phyloP scores from a whole-genome alignment of 2,329 filamentous ascomycete genomes.

The Thelonectria rubi region DNA sequence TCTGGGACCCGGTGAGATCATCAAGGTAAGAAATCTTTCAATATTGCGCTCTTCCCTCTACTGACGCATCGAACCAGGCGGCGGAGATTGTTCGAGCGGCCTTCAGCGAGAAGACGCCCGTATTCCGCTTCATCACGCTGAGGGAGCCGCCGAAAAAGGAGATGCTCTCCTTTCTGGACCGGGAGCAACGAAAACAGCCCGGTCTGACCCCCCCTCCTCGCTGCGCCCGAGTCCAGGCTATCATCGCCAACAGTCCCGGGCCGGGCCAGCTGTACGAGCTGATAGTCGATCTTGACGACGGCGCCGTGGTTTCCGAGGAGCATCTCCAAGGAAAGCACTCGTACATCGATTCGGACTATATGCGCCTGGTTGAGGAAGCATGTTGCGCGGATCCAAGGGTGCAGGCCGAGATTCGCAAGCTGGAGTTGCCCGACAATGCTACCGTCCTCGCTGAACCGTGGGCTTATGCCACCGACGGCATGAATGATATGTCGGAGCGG shows the following conservation, averaged over 20 bases:
- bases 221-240: constrained; percentile 51
- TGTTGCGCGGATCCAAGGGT: constrained; percentile 56
- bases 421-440: constrained; percentile 56
- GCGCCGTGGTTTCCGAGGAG: constrained; percentile 39
- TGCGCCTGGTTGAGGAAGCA: constrained; percentile 57
- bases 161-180: constrained; percentile 56
- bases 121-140: constrained; percentile 61
- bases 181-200: constrained; percentile 45
- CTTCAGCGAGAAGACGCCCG: constrained; percentile 38
- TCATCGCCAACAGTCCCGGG: constrained; percentile 27
- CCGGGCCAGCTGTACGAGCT: constrained; percentile 43
- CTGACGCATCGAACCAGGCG: constrained; percentile 28
- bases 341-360: constrained; percentile 58
- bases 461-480: constrained; percentile 64
- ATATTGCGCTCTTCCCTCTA: not conserved
- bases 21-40: not conserved
- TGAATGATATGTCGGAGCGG: constrained; percentile 58
- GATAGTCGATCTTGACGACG: constrained; percentile 43
- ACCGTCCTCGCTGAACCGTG: constrained; percentile 62
- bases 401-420: constrained; percentile 51
- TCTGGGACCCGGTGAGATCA: constrained; percentile 10
- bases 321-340: constrained; percentile 54
- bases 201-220: constrained; percentile 41
- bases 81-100: constrained; percentile 34
- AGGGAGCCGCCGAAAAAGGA: constrained; percentile 59